Conservation (phyloP, 2,329 filamentous ascomycete species). For the Cyclaneusma minus region DNA sequence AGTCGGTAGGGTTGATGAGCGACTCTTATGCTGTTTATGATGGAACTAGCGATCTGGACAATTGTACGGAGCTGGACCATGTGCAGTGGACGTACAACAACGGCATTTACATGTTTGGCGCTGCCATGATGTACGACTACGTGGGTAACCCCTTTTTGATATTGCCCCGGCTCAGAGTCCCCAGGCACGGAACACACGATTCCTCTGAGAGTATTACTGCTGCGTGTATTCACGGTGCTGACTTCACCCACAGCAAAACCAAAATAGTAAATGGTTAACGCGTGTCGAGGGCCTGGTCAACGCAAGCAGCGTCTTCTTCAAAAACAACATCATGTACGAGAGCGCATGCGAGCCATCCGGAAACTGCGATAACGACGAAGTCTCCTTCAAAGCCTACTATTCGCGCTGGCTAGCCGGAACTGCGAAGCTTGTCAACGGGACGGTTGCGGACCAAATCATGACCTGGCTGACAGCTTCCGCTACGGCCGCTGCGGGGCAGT, state of each 20-base stretch:
- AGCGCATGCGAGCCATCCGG: slow-evolving; percentile 44
- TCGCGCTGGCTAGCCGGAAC: slow-evolving; percentile 45
- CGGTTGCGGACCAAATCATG: slow-evolving; percentile 40
- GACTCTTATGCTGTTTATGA: slow-evolving; percentile 39
- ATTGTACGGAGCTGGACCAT: slow-evolving; percentile 42
- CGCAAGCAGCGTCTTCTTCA: slow-evolving; percentile 37
- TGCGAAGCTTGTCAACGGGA: too few relatives aligned
- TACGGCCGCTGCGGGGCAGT: slow-evolving; percentile 34
- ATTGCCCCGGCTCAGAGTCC: too few relatives aligned
- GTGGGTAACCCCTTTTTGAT: slow-evolving; percentile 17
- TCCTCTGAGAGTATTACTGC: too few relatives aligned
- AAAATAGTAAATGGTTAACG: slow-evolving; percentile 32
- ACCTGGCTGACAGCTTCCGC: slow-evolving; percentile 38
- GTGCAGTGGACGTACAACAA: slow-evolving; percentile 57
- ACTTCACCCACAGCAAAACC: slow-evolving; percentile 23
- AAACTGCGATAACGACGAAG: slow-evolving; percentile 45
- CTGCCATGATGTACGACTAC: slow-evolving; percentile 28
- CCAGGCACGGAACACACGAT: too few relatives aligned
- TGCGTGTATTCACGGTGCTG: too few relatives aligned
- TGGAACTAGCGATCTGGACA: slow-evolving; percentile 37
- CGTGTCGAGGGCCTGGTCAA: slow-evolving; percentile 40
- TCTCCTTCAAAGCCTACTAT: slow-evolving; percentile 48
- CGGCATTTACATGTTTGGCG: slow-evolving; percentile 50
- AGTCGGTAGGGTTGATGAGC: slow-evolving; percentile 38
- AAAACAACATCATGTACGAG: slow-evolving; percentile 46